Evolutionary conservation across 2,329 filamentous ascomycete species (phyloP), one percentile per base, ranked within the genome.

Genomic region (Bimuria novae-zelandiae): DNA sequence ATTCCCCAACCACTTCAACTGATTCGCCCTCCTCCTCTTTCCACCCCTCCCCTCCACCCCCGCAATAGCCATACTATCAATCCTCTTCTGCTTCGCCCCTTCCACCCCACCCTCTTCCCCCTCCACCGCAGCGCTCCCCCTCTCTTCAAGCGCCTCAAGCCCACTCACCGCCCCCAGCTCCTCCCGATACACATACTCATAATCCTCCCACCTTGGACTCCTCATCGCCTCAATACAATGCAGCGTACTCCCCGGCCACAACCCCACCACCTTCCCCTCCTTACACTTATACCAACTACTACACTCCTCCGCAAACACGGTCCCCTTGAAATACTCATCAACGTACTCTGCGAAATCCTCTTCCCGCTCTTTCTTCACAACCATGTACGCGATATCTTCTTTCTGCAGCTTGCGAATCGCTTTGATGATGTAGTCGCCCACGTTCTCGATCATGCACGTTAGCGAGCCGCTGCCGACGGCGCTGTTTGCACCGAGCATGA

Each of bases 391-490:
- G 44, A 77, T 69, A 45, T 76, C 73, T 3, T 78, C 76, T 41
- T 73, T 73, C 46, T 77, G 75, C 5, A 78, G 56, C 61, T 77
- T 77, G 45, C 75, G 70, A 29, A 77, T 65, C 8, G 65, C 62
- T 49, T 70, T 69, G 57, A 74, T 54, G 51, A 75, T 67, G 59
- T 77, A 77, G 59, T 75, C 71, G 54, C 69, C 72, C 0, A 71
- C 63, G 23, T 56, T 63, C 49, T 76, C 73, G 42, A 76, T 77
- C 74, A 76, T 77, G 58, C 64, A 72, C 11, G 75, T 76, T 12
- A 77, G 60, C 12, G 58, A 64, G 30, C 76, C 76, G 12, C 72
- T 66, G 30, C 75, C 74, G 45, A 76, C 75, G 17, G 74, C 73
- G 7, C 64, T 63, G 51, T 77, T 77, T 22, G 75, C 74, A 2